These are phyloP conservation scores for Wallacemonas collosoma DNA, from an alignment of 208 protist genomes.

Conservation along the genomic window DNA sequence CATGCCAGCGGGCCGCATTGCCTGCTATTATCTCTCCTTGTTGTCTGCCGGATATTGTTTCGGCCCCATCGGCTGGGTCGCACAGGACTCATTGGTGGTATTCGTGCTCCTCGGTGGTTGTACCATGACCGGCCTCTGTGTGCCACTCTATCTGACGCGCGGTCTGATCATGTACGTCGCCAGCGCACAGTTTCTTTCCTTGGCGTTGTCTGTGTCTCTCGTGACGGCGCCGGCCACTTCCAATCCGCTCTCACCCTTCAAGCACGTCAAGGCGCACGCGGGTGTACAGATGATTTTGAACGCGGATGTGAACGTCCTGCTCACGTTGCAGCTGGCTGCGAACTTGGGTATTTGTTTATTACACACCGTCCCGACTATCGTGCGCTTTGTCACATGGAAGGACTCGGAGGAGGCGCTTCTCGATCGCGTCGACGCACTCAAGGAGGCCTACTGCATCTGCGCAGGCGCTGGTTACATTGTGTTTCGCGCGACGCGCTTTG, in stretches of 20 bases:
- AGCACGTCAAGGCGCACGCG: constrained; percentile 30
- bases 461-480: constrained; percentile 58
- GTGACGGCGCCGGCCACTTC: constrained; percentile 48
- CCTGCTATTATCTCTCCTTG: constrained; percentile 45
- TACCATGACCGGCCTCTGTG: constrained; percentile 69
- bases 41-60: constrained; percentile 65
- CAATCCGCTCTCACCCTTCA: constrained; percentile 25
- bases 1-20: constrained; percentile 32
- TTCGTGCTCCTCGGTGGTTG: constrained; percentile 53
- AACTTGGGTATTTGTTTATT: constrained; percentile 58
- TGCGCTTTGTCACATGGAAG: constrained; percentile 48
- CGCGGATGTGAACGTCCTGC: constrained; percentile 70
- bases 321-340: constrained; percentile 71
- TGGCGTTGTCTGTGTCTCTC: constrained; percentile 48
- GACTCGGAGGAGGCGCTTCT: constrained; percentile 36
- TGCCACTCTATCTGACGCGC: constrained; percentile 80
- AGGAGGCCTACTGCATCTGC: constrained; percentile 72
- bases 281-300: constrained; percentile 54
- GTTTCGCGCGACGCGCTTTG: constrained; percentile 57
- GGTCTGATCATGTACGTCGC: constrained; percentile 84
- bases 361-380: constrained; percentile 80
- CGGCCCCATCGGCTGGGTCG: constrained; percentile 77
- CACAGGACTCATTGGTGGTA: constrained; percentile 63
- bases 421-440: constrained; percentile 45
- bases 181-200: constrained; percentile 74